Evolutionary conservation across 148 eudicot species (phyloP).

Genomic region (Suaeda aralocaspica): DNA sequence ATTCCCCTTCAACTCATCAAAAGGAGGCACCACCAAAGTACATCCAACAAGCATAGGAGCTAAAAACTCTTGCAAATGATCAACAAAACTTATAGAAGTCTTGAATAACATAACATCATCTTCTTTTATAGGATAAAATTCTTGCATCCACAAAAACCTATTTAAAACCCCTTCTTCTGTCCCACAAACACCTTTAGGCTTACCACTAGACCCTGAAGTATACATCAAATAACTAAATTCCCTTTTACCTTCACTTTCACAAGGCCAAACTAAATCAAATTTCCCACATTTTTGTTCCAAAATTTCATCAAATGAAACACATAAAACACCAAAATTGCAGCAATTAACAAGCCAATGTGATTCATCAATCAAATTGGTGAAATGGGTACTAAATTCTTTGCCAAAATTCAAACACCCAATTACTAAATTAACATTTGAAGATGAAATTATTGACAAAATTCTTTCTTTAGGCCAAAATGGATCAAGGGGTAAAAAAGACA

Average conservation of each 20-base stretch:
- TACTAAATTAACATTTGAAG: conserved; percentile 57
- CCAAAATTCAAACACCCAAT: conserved; percentile 40
- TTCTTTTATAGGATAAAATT: conserved; percentile 47
- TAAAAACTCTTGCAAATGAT: conserved; percentile 86
- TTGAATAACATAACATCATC: conserved; percentile 68
- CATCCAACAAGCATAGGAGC: conserved; percentile 67
- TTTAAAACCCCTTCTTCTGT: conserved; percentile 80
- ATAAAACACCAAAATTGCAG: conserved; percentile 40
- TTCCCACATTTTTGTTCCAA: conserved; percentile 36
- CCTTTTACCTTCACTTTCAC: conserved; percentile 44
- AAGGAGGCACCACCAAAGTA: conserved; percentile 76
- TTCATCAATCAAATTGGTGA: conserved; percentile 35
- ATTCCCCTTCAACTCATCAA: conserved; percentile 55
- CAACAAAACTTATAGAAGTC: conserved; percentile 82
- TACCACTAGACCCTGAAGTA: conserved; percentile 92
- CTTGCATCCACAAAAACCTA: conserved; percentile 88
- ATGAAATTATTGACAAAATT: conserved; percentile 48
- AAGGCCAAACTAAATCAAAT: conserved; percentile 50
- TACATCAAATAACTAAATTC: conserved; percentile 82
- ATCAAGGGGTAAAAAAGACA: conserved; percentile 76
- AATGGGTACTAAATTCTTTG: conserved; percentile 31
- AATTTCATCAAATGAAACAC: conserved; percentile 35
- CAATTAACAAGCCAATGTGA: conserved; percentile 46
- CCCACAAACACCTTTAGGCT: conserved; percentile 89
- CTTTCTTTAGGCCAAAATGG: conserved; percentile 79